Base-by-base conservation (phyloP, 2,329 filamentous ascomycete species). In the Claviceps sp. region DNA sequence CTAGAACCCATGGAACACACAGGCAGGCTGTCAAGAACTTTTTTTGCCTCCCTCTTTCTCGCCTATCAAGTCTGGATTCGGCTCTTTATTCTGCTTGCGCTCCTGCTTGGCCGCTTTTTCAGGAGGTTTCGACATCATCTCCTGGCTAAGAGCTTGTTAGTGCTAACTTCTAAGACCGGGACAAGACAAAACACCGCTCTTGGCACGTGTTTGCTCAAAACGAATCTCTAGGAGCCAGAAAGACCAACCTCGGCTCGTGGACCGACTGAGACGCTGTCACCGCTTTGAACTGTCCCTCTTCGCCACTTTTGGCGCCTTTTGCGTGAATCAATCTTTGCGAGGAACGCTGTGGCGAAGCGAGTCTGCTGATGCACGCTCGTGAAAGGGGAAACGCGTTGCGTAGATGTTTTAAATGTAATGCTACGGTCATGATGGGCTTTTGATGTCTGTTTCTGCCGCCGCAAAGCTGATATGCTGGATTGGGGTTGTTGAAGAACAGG, bases 111-210 rank as follows among this genome's bases (percentile, higher is more conserved):
- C 30, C 30, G 41, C 41, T 26, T 50, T n/a, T 5, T 50, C 16
- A 18, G 48, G 48, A 45, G 48, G 48, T n/a, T 50, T 50, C 13
- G 48, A 44, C n/a, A 16, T 18, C 20, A 18, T 50, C 18, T 50
- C 48, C 48, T 50, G 26, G 9, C 30, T 26, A 11, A 8, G 5
- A 14, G 18, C 5, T 37, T 38, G 26, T 50, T 14, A 50, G 48
- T 45, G 11, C 14, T 7, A 22, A 22, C 22, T 22, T 22, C 22
- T 22, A 38, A 34, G 30, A 34, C 30, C 11, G 8, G 11, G 9
- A 8, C 18, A 34, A 11, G 30, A 42, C 18, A 43, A 34, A 43
- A 34, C 30, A 34, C 30, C 30, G 9, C 9, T 1, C 9, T 34
- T 34, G 30, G 6, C 26, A 14, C 38, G n/a, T 38, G 20, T 22